Base-by-base conservation (phyloP, 768 basidiomycete species). In the Cyathus striatus region DNA sequence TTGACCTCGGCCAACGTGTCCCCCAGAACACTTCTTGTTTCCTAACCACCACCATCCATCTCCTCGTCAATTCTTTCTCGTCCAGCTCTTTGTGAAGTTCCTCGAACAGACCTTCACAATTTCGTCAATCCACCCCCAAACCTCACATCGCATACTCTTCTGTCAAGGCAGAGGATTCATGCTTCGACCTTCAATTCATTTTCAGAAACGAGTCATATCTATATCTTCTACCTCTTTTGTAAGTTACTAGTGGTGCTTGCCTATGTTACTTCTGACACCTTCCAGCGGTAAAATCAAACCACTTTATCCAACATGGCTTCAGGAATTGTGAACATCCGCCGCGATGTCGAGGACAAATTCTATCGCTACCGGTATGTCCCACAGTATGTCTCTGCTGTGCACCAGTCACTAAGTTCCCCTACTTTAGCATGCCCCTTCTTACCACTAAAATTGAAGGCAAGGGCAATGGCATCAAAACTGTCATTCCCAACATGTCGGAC, bases 381-480 rank as follows among this genome's bases (percentile, higher is more conserved):
- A 52, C 34, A 27, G 20, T 32, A 42, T 14, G 42, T 21, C n/a
- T n/a, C n/a, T n/a, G n/a, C n/a, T n/a, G n/a, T n/a, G n/a, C n/a
- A n/a, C n/a, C n/a, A n/a, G n/a, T n/a, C n/a, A n/a, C n/a, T n/a
- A n/a, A n/a, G n/a, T n/a, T n/a, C n/a, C n/a, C n/a, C n/a, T n/a
- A n/a, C 12, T 48, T 12, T 34, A 94, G 91, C 51, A 99, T 99
- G 96, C 96, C 96, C 43, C 62, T 93, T 46, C 79, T 99, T 49
- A 76, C 80, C 50, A 95, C 88, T 49, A 98, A 98, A 73, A 93
- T 98, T 25, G 96, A 99, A 70, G 96, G 96, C 56, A 94, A 93
- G 66, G 96, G 96, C 47, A 99, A 99, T 63, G 96, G 96, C 56
- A 98, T 99, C 70, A 99, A 99, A 73, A 99, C 96, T 36, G 94